Evolutionary conservation across 495 filamentous ascomycete genomes (phyloP), one percentile per base, ranked within the genome.

Genomic region (Poronia punctata): DNA sequence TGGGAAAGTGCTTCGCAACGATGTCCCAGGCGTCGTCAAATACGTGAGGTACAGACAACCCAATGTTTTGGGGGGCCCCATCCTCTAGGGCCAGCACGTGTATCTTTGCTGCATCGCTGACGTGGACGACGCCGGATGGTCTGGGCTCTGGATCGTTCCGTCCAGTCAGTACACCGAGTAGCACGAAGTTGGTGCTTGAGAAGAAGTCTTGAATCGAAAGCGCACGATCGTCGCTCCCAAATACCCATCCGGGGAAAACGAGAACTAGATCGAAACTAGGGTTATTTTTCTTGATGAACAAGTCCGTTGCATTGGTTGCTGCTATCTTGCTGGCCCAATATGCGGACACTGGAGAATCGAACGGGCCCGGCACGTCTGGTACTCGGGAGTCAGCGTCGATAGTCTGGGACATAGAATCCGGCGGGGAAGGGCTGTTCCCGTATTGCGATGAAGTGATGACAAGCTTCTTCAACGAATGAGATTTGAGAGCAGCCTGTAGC

Each of bases 391-490:
- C 26, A 7, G 24, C 5, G n/a, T n/a, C n/a, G n/a, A n/a, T n/a
- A n/a, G n/a, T n/a, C n/a, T n/a, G n/a, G n/a, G n/a, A n/a, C n/a
- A n/a, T n/a, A n/a, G 24, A n/a, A n/a, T 27, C 24, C 7, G 24
- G 24, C 7, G 24, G 24, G 24, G n/a, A 47, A 5, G 60, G 53
- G 7, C 59, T 40, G 17, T 68, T 43, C 1, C 62, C 56, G 3
- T 59, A 43, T 7, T 57, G 40, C 4, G 70, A 74, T 3, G 63
- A 64, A 4, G 65, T 66, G 22, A 72, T 58, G 10, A 70, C 56
- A 4, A 72, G 51, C 8, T 66, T 53, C 44, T 68, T 54, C 19
- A 71, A 55, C 6, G 54, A 49, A 4, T 52, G 35, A 5, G 49
- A 37, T 23, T 56, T 52, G 18, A 46, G 35, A 11, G 68, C 68